phyloP scores from a whole-genome alignment of 176 grass and related monocot species.

The Eleusine coracana region DNA sequence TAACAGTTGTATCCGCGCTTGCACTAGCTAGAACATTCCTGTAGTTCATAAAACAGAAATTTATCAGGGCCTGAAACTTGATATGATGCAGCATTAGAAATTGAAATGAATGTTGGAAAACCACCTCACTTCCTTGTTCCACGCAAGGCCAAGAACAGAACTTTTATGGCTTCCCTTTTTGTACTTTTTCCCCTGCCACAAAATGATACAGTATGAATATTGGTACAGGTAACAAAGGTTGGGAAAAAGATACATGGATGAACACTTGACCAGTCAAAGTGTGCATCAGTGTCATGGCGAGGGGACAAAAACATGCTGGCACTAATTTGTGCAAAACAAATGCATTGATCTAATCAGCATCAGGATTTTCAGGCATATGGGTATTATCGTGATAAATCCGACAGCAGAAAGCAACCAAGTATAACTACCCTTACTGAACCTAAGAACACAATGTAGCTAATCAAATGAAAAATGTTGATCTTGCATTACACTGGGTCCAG shows the following conservation, averaged over 20 bases:
- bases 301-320: neutral
- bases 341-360: conserved; percentile 23
- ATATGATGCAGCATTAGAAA: neutral
- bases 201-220: conserved; percentile 11
- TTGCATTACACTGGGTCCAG: neutral
- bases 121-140: conserved; percentile 95
- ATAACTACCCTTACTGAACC: conserved; percentile 9
- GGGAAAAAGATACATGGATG: neutral
- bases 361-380: neutral
- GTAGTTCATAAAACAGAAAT: conserved; percentile 3
- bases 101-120: conserved; percentile 31
- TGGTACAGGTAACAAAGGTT: conserved; percentile 6
- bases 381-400: neutral
- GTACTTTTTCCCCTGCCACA: conserved; percentile 50
- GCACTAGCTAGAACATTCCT: conserved; percentile 98
- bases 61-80: neutral
- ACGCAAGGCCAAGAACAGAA: conserved; percentile 93
- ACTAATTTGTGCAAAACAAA: neutral
- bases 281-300: neutral
- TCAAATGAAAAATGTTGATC: neutral
- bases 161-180: conserved; percentile 81
- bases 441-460: neutral
- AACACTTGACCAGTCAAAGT: neutral
- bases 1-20: conserved; percentile 85
- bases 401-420: neutral